These are phyloP conservation scores for Candida sakaeoensis DNA, from an alignment of 805 yeast species.

Conservation along the genomic window DNA sequence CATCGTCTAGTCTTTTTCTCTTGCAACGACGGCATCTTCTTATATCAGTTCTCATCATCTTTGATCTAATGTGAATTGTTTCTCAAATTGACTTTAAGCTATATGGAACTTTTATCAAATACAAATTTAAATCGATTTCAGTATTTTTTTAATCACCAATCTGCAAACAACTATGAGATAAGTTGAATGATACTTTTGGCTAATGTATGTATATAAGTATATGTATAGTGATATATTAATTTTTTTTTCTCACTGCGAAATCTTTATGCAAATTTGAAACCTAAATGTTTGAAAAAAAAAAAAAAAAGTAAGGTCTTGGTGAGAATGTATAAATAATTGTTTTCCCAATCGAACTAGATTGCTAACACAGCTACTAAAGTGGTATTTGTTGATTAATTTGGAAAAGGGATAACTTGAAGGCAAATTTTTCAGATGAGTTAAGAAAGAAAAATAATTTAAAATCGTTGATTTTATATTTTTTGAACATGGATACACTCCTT, in stretches of 20 bases:
- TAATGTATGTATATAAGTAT: too few relatives aligned
- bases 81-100: too few relatives aligned
- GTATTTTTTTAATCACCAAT: too few relatives aligned
- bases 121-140: too few relatives aligned
- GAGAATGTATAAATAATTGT: too few relatives aligned
- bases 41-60: slow-evolving; percentile 15
- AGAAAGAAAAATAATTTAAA: slow-evolving; percentile 1
- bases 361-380: too few relatives aligned
- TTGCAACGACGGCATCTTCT: slow-evolving; percentile 55
- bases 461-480: neutral
- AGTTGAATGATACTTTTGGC: too few relatives aligned
- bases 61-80: neutral
- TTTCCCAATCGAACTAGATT: too few relatives aligned
- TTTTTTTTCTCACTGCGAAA: slow-evolving; percentile 6
- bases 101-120: too few relatives aligned
- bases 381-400: too few relatives aligned
- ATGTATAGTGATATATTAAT: neutral
- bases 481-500: neutral
- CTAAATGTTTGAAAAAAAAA: too few relatives aligned
- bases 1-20: slow-evolving; percentile 51
- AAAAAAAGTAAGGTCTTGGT: neutral
- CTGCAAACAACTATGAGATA: too few relatives aligned
- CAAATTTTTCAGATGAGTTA: slow-evolving; percentile 2
- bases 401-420: neutral
- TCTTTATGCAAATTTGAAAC: neutral